Conservation (phyloP, 768 basidiomycete genomes). For the Pholiota conissans region DNA sequence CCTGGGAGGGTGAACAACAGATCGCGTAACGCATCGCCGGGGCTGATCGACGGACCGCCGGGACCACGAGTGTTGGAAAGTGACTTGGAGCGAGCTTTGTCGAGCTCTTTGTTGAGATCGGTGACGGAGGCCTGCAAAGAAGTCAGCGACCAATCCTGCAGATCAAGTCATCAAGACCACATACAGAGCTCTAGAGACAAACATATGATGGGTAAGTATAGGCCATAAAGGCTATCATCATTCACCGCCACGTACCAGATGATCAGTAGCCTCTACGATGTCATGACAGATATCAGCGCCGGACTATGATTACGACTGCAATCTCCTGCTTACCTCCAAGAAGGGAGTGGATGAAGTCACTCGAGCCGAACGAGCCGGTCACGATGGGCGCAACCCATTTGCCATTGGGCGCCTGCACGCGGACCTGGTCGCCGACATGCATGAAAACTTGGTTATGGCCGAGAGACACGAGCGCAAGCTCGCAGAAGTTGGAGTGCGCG, state of each 20-base stretch:
- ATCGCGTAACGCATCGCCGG: conserved; percentile 54
- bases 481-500: conserved; percentile 90
- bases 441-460: conserved; percentile 79
- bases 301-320: conserved; percentile 30
- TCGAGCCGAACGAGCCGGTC: conserved; percentile 79
- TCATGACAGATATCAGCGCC: not conserved
- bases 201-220: conserved; percentile 1
- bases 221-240: not conserved
- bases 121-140: conserved; percentile 72
- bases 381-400: conserved; percentile 79
- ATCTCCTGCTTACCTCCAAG: conserved; percentile 60
- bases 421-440: conserved; percentile 82
- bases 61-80: conserved; percentile 29
- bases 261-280: conserved; percentile 57
- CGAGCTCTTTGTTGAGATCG: conserved; percentile 80
- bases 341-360: conserved; percentile 78
- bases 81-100: conserved; percentile 62
- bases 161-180: not conserved
- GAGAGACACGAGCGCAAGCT: conserved; percentile 72
- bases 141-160: not conserved
- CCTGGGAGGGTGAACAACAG: conserved; percentile 67
- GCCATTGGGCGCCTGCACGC: conserved; percentile 74
- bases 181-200: conserved; percentile 29
- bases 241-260: conserved; percentile 43
- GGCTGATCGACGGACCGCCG: conserved; percentile 33